These are phyloP conservation scores for Handroanthus guayacan DNA, from an alignment of 257 asterid genomes.

Conservation along the genomic window DNA sequence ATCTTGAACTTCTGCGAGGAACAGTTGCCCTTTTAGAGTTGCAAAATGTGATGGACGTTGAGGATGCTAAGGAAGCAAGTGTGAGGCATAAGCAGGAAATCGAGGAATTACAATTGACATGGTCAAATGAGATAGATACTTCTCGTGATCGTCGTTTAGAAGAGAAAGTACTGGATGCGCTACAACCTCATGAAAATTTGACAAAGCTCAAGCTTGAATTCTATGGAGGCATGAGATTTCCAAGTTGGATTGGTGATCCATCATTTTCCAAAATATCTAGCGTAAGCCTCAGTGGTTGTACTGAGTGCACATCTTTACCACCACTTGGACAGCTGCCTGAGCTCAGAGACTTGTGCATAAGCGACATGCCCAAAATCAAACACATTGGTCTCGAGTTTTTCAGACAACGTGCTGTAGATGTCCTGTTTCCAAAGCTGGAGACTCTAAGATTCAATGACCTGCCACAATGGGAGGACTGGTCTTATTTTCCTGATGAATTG, in stretches of 20 bases:
- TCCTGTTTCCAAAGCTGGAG: slow-evolving; percentile 50
- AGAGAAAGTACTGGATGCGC: slow-evolving; percentile 36
- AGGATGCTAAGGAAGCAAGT: slow-evolving; percentile 45
- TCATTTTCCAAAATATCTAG: slow-evolving; percentile 36
- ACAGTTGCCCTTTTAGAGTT: slow-evolving; percentile 39
- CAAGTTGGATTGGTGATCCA: slow-evolving; percentile 55
- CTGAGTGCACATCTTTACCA: slow-evolving; percentile 46
- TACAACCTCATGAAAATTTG: slow-evolving; percentile 45
- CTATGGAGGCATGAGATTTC: slow-evolving; percentile 39
- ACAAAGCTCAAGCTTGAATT: slow-evolving; percentile 41
- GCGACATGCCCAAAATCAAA: slow-evolving; percentile 45
- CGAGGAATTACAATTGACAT: slow-evolving; percentile 40
- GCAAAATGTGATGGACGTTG: slow-evolving; percentile 44
- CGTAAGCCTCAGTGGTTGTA: slow-evolving; percentile 40
- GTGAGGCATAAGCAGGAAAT: slow-evolving; percentile 40
- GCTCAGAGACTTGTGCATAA: slow-evolving; percentile 47
- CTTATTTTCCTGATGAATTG: slow-evolving; percentile 4
- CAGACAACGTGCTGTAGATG: slow-evolving; percentile 10
- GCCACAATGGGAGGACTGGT: slow-evolving; percentile 55
- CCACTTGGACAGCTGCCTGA: slow-evolving; percentile 49
- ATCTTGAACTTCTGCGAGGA: slow-evolving; percentile 45
- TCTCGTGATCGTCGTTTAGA: slow-evolving; percentile 27
- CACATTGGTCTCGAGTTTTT: slow-evolving; percentile 41
- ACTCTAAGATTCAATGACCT: slow-evolving; percentile 47
- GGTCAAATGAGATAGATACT: slow-evolving; percentile 32